Evolutionary conservation across 2,329 filamentous ascomycete genomes (phyloP), one percentile per base, ranked within the genome.

Genomic region (Ceratocystis huliohia): DNA sequence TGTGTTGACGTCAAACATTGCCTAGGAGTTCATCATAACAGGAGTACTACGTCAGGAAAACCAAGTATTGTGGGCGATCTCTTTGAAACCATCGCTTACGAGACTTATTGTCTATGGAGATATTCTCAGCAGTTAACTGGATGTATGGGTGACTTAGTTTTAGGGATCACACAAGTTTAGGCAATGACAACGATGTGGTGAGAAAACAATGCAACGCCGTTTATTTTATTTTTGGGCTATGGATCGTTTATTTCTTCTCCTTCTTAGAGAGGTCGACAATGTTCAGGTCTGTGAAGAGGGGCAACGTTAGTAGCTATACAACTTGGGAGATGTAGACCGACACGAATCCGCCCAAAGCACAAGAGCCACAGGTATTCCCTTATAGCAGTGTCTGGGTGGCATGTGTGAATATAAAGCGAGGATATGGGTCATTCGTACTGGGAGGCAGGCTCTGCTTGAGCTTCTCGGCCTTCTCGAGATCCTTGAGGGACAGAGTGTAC

Each of bases 401-500:
- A 7, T 33, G 33, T 28, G 30, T 33, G n/a, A 30, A 10, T 17
- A 8, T 25, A 17, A 22, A 61, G 64, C 46, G 41, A 61, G 56
- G 28, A 44, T 46, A 44, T 57, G 65, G 64, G 50, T 41, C 57
- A 59, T 69, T 82, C 91, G 75, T 92, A 99, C 94, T 89, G 75
- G 94, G 95, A 76, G 94, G 95, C 72, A 99, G 85, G 79, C 87
- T 91, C 86, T 97, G 93, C 91, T 96, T 97, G 74, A 99, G 88
- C 89, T 99, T 99, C 84, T 97, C 94, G 80, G 93, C 95, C 90
- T 97, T 97, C 78, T 96, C 94, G 76, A 86, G 85, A 82, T 99
- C 94, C 87, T 96, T 96, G 76, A 99, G 88, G 78, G 96, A 89
- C 74, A 99, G 88, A 74, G 94, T 96, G 89, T 99, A 99, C 74